Conservation (phyloP, 2,329 filamentous ascomycete genomes). For the Trichoderma sp. region DNA sequence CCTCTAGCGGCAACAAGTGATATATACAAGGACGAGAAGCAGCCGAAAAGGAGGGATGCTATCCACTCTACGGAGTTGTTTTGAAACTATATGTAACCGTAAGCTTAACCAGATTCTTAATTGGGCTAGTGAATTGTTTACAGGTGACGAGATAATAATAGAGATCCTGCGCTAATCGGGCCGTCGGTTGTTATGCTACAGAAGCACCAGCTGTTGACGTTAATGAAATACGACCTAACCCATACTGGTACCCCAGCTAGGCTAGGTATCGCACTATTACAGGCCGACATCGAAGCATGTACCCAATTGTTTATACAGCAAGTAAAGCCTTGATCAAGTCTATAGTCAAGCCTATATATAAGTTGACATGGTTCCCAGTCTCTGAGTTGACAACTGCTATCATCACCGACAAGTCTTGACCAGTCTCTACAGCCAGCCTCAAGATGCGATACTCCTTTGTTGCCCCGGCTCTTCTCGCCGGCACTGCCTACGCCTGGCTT, state of each 20-base stretch:
- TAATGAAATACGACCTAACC: neutral
- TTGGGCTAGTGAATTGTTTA: neutral
- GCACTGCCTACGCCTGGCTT: slow-evolving; percentile 33
- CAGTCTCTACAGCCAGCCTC: neutral
- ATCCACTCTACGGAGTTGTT: slow-evolving; percentile 2
- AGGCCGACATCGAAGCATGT: neutral
- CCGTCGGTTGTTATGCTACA: neutral
- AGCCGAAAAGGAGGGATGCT: neutral
- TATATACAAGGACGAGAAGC: neutral
- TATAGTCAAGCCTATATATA: slow-evolving; percentile 13
- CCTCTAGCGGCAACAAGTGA: neutral
- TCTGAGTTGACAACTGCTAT: neutral
- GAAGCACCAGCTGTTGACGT: too few relatives aligned
- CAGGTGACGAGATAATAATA: neutral
- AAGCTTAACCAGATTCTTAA: slow-evolving; percentile 19
- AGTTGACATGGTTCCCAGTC: neutral
- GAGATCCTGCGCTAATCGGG: slow-evolving; percentile 5
- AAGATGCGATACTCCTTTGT: slow-evolving; percentile 34
- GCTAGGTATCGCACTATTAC: neutral
- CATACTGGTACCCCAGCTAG: too few relatives aligned
- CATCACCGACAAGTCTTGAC: neutral
- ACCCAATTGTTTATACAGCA: neutral
- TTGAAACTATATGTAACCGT: slow-evolving; percentile 4
- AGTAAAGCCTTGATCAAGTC: neutral
- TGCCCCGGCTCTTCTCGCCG: slow-evolving; percentile 31